Conservation (phyloP, 2,329 filamentous ascomycete genomes). For the Zelopaecilomyces penicillatus region DNA sequence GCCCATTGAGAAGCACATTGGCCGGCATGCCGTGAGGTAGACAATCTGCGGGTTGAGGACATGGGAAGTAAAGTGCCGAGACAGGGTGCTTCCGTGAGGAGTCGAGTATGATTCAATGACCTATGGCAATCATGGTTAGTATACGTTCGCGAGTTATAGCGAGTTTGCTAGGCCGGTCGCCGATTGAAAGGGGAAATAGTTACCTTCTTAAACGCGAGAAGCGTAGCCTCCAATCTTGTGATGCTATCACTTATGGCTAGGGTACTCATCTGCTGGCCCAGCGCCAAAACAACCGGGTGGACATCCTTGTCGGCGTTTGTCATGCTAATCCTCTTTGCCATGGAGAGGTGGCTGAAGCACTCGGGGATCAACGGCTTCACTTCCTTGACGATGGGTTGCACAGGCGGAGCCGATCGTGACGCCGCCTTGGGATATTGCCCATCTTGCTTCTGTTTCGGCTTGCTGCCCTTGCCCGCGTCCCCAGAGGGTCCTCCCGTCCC, state of each 20-base stretch:
- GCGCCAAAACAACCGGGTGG: slow-evolving; percentile 72
- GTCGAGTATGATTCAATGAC: slow-evolving; percentile 92
- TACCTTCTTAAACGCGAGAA: slow-evolving; percentile 84
- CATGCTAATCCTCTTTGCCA: slow-evolving; percentile 48
- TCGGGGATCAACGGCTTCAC: slow-evolving; percentile 55
- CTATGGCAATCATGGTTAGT: slow-evolving; percentile 30
- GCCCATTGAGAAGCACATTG: slow-evolving; percentile 92
- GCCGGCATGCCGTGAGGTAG: slow-evolving; percentile 86
- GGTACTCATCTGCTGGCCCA: slow-evolving; percentile 84
- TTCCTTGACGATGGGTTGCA: slow-evolving; percentile 35
- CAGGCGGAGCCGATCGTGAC: slow-evolving; percentile 22
- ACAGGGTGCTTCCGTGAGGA: slow-evolving; percentile 72
- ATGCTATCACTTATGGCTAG: slow-evolving; percentile 87
- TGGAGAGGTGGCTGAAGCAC: slow-evolving; percentile 76
- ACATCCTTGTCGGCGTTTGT: slow-evolving; percentile 64
- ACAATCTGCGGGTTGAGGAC: slow-evolving; percentile 92
- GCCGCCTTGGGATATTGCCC: slow-evolving; percentile 27
- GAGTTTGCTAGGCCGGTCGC: no score
- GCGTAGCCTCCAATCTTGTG: slow-evolving; percentile 75
- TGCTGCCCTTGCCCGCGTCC: slow-evolving; percentile 37
- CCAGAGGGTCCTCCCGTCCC: slow-evolving; percentile 27
- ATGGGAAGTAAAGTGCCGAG: slow-evolving; percentile 85
- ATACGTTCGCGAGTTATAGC: neutral
- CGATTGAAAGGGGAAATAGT: neutral
- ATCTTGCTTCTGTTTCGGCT: slow-evolving; percentile 40